Conservation (phyloP, 208 protist species). For the Leishmania gerbilli region DNA sequence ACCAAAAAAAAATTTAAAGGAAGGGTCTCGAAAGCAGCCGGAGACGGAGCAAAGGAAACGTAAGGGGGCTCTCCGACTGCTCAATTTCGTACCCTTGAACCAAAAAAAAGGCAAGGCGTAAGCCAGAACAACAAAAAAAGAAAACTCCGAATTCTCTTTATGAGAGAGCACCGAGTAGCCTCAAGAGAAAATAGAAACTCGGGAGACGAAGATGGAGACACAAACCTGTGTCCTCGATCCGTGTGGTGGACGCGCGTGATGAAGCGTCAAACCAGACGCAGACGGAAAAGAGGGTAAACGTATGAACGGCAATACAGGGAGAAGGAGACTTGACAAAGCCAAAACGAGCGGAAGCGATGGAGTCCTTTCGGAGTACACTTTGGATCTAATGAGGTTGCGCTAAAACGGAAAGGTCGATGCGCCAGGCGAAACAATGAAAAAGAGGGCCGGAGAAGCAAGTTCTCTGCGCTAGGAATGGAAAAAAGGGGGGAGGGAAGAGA, state of each 20-base stretch:
- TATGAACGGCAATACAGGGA: neutral
- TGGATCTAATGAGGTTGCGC: neutral
- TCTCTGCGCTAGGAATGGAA: neutral
- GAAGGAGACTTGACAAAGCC: neutral
- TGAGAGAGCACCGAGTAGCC: neutral
- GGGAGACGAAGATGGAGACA: neutral
- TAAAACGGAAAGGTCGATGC: neutral
- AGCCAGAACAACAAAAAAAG: neutral
- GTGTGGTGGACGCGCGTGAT: neutral
- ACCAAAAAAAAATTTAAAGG: neutral
- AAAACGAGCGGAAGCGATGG: neutral
- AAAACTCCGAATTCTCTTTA: neutral
- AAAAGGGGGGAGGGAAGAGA: neutral
- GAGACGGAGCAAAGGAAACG: neutral
- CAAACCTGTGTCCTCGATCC: neutral
- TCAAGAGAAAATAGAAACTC: neutral
- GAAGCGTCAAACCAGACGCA: neutral
- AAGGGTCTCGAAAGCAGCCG: neutral
- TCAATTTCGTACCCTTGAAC: neutral
- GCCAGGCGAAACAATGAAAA: neutral
- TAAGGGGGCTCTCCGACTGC: neutral
- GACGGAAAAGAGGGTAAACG: neutral
- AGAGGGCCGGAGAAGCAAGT: neutral
- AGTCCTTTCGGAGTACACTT: neutral
- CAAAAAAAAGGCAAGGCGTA: neutral